A percentile compares a stretch with the other conserved stretches of the same genome.
These are phyloP conservation scores for Neoboletus brunneissimus DNA, from an alignment of 768 basidiomycete genomes.

Conservation along the genomic window DNA sequence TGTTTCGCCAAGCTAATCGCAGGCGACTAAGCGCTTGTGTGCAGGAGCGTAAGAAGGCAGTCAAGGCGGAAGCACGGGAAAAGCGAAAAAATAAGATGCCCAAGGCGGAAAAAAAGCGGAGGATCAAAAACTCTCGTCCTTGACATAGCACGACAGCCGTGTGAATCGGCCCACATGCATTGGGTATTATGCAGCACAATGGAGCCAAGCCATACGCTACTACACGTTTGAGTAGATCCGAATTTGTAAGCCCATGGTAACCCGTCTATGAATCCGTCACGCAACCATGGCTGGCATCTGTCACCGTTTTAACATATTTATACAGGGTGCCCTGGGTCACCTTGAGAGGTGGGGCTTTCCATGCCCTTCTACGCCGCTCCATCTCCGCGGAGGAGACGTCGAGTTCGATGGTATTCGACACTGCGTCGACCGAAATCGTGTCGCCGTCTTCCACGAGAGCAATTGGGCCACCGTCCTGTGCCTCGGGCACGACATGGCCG, in stretches of 20 bases:
- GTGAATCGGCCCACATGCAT: slow-evolving; percentile 12
- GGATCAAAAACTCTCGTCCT: slow-evolving; percentile 53
- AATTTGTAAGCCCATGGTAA: slow-evolving; percentile 6
- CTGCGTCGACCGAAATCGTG: slow-evolving; percentile 82
- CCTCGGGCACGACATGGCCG: slow-evolving; percentile 96
- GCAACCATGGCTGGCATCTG: slow-evolving; percentile 90
- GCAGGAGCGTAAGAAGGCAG: slow-evolving; percentile 89
- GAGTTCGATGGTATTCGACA: slow-evolving; percentile 79
- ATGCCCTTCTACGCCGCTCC: slow-evolving; percentile 61
- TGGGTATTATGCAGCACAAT: neutral
- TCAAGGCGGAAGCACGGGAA: slow-evolving; percentile 84
- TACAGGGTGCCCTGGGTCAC: slow-evolving; percentile 76
- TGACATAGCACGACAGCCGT: slow-evolving; percentile 16
- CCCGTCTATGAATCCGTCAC: slow-evolving; percentile 72
- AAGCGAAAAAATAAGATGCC: slow-evolving; percentile 92
- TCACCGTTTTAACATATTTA: slow-evolving; percentile 87
- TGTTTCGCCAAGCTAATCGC: slow-evolving; percentile 5
- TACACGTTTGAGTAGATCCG: slow-evolving; percentile 7
- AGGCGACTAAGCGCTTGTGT: slow-evolving; percentile 8
- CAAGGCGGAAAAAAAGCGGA: slow-evolving; percentile 89
- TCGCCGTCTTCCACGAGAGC: slow-evolving; percentile 89
- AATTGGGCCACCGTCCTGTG: slow-evolving; percentile 91
- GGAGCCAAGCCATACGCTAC: slow-evolving; percentile 2
- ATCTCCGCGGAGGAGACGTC: slow-evolving; percentile 79
- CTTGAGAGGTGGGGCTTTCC: slow-evolving; percentile 87